A percentile compares a stretch with the other conserved stretches of the same genome.
phyloP scores from a whole-genome alignment of 768 basidiomycete species.

The Hysterangium stoloniferum region DNA sequence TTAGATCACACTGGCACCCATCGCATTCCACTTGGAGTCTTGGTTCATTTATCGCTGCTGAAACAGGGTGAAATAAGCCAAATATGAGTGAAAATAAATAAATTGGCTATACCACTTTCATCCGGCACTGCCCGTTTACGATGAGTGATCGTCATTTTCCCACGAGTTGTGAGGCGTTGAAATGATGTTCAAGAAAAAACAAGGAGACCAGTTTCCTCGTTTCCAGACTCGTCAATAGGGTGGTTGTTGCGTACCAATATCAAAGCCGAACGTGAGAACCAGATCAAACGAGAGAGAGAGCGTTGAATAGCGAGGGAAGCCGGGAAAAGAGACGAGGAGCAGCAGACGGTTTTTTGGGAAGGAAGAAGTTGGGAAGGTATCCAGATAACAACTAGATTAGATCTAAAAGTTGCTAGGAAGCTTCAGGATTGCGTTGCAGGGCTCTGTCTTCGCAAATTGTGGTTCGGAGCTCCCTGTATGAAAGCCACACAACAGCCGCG shows the following conservation, averaged over 20 bases:
- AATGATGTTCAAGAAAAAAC: neutral
- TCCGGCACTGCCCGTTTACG: constrained; percentile 14
- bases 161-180: constrained; percentile 5
- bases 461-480: too few species aligned
- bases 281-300: neutral
- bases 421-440: too few species aligned
- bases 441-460: too few species aligned
- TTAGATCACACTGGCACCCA: constrained; percentile 77
- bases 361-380: neutral
- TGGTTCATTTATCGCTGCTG: constrained; percentile 51
- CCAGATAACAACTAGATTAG: neutral
- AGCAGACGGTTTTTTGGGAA: neutral
- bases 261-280: neutral
- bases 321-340: neutral
- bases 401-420: neutral
- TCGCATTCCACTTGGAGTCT: constrained; percentile 82
- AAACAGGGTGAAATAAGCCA: neutral
- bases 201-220: too few species aligned
- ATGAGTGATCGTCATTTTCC: constrained; percentile 13
- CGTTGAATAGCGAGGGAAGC: neutral
- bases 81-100: neutral
- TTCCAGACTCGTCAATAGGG: too few species aligned
- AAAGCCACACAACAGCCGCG: too few species aligned
- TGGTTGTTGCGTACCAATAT: too few species aligned
- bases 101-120: constrained; percentile 7